Percentiles rank a stretch among this genome's conserved stretches.
phyloP scores from a whole-genome alignment of 192 early-diverging fungal species.

The Coemansia sp. region DNA sequence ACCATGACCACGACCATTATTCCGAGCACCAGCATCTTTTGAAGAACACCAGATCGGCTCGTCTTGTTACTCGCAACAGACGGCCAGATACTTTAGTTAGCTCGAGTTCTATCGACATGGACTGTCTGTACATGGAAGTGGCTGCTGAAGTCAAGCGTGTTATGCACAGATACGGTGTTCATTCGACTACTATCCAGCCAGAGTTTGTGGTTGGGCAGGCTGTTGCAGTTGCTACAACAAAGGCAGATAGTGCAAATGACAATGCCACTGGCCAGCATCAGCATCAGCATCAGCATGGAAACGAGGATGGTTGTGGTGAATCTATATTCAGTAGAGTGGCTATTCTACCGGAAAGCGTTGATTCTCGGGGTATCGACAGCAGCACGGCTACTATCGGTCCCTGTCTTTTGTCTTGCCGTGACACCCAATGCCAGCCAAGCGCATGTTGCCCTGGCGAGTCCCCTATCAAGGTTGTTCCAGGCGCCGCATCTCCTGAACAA shows the following conservation, averaged over 20 bases:
- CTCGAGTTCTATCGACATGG: slow-evolving; percentile 39
- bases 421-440: slow-evolving; percentile 36
- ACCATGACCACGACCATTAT: slow-evolving; percentile 11
- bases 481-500: slow-evolving; percentile 2
- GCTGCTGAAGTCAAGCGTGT: slow-evolving; percentile 70
- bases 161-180: slow-evolving; percentile 79
- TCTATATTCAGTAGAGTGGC: slow-evolving; percentile 40
- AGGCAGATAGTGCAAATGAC: background rate
- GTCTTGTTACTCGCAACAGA: slow-evolving; percentile 33
- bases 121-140: slow-evolving; percentile 69
- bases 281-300: background rate
- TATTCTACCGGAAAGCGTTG: slow-evolving; percentile 24
- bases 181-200: slow-evolving; percentile 89
- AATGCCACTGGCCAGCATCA: background rate
- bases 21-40: background rate
- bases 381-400: slow-evolving; percentile 41
- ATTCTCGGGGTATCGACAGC: slow-evolving; percentile 16
- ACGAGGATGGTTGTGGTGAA: slow-evolving; percentile 22
- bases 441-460: slow-evolving; percentile 50
- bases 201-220: slow-evolving; percentile 69
- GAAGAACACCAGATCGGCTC: slow-evolving; percentile 16
- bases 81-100: slow-evolving; percentile 15
- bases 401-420: slow-evolving; percentile 41
- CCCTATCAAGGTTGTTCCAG: slow-evolving; percentile 46
- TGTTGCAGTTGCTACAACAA: slow-evolving; percentile 32